Evolutionary conservation across 169 alveolate species (phyloP).

Genomic region (Plasmodium inui): DNA sequence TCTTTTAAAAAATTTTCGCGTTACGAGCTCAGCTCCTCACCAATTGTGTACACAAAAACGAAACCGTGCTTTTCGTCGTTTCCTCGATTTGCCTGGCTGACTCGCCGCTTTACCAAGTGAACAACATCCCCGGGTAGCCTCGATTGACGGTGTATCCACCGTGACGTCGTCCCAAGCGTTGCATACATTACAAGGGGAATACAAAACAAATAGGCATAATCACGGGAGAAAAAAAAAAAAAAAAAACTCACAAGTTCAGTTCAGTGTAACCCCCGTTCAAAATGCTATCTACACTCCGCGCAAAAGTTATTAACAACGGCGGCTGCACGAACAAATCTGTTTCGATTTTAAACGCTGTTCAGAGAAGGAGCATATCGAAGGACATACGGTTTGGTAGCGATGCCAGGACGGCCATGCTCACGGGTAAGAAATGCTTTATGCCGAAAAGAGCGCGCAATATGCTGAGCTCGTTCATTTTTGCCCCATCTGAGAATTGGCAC

Average conservation of each 20-base stretch:
- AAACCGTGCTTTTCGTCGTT: neutral
- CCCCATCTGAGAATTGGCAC: neutral
- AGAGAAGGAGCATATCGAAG: constrained; percentile 78
- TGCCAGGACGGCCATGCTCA: constrained; percentile 84
- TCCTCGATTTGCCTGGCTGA: neutral
- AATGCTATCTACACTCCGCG: constrained; percentile 68
- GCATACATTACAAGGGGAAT: neutral
- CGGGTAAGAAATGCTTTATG: constrained; percentile 57
- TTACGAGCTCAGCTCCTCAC: neutral
- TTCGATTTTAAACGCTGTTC: constrained; percentile 48
- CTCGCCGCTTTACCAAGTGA: neutral
- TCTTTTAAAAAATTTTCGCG: neutral
- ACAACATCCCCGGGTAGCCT: neutral
- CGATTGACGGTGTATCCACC: neutral
- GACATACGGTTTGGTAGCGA: constrained; percentile 84
- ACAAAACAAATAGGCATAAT: neutral
- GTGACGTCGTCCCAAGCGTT: neutral
- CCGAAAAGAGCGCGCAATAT: neutral
- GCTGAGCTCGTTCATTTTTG: neutral
- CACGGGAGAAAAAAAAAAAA: constrained; percentile 1
- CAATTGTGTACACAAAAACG: neutral
- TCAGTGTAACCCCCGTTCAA: neutral
- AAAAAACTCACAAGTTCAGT: neutral
- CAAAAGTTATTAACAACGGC: constrained; percentile 28
- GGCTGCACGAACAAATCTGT: constrained; percentile 15